These are phyloP conservation scores for Alternaria panax DNA, from an alignment of 2,329 filamentous ascomycete genomes.

Conservation along the genomic window DNA sequence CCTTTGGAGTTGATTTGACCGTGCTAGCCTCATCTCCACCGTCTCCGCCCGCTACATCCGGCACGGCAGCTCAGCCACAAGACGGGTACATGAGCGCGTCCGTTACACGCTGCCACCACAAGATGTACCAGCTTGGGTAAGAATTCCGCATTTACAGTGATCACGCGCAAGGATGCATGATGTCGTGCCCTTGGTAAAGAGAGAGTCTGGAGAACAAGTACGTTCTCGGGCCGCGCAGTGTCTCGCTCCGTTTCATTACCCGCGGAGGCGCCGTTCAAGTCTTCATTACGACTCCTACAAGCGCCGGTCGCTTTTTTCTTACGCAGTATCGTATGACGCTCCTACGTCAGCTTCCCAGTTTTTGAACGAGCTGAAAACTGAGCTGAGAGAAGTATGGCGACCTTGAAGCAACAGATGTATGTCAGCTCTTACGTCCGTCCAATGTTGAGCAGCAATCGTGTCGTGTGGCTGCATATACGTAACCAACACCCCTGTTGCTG, in stretches of 20 bases:
- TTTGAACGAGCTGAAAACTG: neutral
- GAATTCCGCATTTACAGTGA: neutral
- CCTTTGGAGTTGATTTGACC: neutral
- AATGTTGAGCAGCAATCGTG: neutral
- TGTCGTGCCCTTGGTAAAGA: neutral
- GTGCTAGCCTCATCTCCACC: neutral
- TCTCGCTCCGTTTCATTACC: neutral
- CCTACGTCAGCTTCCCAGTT: neutral
- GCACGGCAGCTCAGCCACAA: neutral
- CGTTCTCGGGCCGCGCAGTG: neutral
- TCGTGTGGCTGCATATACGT: neutral
- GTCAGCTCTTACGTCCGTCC: neutral
- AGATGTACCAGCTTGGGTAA: neutral
- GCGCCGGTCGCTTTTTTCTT: neutral
- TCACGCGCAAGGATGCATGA: neutral
- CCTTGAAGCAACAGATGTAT: neutral
- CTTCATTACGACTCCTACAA: neutral
- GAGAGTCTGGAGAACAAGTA: neutral
- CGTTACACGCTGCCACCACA: neutral
- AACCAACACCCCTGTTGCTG: neutral
- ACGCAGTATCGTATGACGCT: too few relatives aligned
- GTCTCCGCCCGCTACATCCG: neutral
- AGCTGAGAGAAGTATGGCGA: neutral
- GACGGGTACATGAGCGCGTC: neutral
- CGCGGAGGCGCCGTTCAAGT: neutral